Percentiles rank a stretch among this genome's conserved stretches.
phyloP scores from a whole-genome alignment of 352 stramenopile genomes.

The Pythium aphanidermatum region DNA sequence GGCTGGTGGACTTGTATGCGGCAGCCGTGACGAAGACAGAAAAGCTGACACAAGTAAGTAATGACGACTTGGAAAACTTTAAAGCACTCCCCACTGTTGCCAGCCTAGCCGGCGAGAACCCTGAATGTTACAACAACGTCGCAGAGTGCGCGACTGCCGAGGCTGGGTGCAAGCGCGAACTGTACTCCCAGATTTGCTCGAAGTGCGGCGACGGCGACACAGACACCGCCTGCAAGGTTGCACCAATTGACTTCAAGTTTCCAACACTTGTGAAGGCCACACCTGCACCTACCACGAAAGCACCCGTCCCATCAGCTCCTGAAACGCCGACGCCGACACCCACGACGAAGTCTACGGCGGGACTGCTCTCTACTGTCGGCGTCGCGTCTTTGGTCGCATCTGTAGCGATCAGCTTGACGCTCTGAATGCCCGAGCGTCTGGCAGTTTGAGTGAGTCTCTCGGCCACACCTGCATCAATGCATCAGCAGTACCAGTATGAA shows the following conservation, averaged over 20 bases:
- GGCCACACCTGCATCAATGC: too few relatives aligned
- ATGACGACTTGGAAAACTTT: not conserved
- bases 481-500: too few relatives aligned
- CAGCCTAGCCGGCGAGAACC: constrained; percentile 18
- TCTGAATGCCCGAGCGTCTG: too few relatives aligned
- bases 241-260: constrained; percentile 24
- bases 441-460: too few relatives aligned
- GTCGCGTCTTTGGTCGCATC: too few relatives aligned
- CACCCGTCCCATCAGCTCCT: constrained; percentile 1
- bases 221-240: constrained; percentile 12
- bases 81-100: constrained; percentile 8
- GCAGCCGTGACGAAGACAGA: too few relatives aligned
- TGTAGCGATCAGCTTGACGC: too few relatives aligned
- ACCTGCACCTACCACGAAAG: constrained; percentile 25
- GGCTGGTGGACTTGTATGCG: constrained; percentile 25
- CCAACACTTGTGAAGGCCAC: constrained; percentile 39
- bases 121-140: constrained; percentile 25
- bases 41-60: not conserved
- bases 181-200: constrained; percentile 24
- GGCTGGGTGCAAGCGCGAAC: constrained; percentile 18
- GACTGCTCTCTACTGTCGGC: too few relatives aligned
- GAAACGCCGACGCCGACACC: constrained; percentile 3
- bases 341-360: too few relatives aligned
- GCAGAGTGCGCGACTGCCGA: constrained; percentile 8
- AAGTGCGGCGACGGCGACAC: too few relatives aligned